Conservation (phyloP, 768 basidiomycete genomes). For the Tricholoma matsutake region DNA sequence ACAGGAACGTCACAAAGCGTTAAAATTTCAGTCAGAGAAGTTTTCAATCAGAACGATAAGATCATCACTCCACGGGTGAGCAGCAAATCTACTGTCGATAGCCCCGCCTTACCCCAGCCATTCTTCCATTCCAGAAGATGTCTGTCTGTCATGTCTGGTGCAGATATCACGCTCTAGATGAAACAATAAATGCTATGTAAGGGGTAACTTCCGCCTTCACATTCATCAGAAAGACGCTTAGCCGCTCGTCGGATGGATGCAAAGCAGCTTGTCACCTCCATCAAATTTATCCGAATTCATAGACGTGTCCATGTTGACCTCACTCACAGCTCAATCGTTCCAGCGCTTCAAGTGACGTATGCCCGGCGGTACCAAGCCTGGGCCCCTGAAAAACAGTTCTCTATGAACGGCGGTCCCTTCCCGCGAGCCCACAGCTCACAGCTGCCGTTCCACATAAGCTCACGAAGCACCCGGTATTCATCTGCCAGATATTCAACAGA, state of each 20-base stretch:
- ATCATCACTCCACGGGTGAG: not conserved
- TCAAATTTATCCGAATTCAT: not conserved
- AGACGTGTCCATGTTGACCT: not conserved
- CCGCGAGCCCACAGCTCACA: not conserved
- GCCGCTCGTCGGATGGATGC: not conserved
- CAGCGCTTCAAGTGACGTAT: not conserved
- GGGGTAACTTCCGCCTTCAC: not conserved
- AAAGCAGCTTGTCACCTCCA: not conserved
- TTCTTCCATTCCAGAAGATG: not conserved
- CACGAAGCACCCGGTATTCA: not conserved
- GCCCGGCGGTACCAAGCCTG: not conserved
- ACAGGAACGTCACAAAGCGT: not conserved
- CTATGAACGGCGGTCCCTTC: not conserved
- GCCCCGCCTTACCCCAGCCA: not conserved
- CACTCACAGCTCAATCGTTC: not conserved
- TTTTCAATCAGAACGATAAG: not conserved
- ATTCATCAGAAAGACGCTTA: not conserved
- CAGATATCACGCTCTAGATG: not conserved
- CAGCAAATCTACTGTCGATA: not conserved
- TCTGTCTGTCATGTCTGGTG: not conserved
- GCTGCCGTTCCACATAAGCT: not conserved
- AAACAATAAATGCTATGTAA: not conserved
- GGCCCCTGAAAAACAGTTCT: not conserved
- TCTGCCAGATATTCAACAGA: not conserved
- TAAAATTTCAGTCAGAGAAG: not conserved